Base-by-base conservation (phyloP, 805 yeast genomes). In the Myxozyma kluyveri region DNA sequence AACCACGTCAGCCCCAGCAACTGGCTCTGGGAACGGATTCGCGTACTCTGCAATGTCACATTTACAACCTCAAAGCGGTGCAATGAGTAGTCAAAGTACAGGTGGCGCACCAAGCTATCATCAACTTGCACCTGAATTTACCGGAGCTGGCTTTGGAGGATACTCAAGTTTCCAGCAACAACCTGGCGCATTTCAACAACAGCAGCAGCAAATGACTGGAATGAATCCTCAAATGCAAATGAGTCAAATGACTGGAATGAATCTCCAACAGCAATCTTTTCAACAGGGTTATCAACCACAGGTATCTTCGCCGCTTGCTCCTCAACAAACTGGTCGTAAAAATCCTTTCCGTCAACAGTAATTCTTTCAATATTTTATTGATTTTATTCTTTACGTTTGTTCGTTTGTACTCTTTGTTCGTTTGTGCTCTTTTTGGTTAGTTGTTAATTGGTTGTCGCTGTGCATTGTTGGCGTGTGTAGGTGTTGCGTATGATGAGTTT, bases 21-120 rank as follows among this genome's bases (percentile, higher is more conserved):
- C 85, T 17, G 96, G 96, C 49, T 83, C 81, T 19, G 68, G 81
- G 5, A 82, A 96, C 72, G 79, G 91, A 49, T 96, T 98, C 2
- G 95, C 95, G 42, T 97, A 91, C 65, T 91, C 86, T 67, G 91
- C 97, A 1, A 80, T 79, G 60, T 82, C 93, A 1, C 82, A 84
- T 3, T 83, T 80, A 17, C 89, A 90, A 66, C 77, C 91, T 62
- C 88, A 86, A 69, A 86, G 96, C 22, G 83, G 86, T 56, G 12
- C 33, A 14, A 14, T 29, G 9, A 29, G 33, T 14, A 29, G 33
- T 14, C 33, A 29, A 29, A 29, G 14, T 29, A 29, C 33, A 29
- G 33, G 33, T 14, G 33, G 12, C 9, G 14, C 14, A 9, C 9
- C 33, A 29, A 29, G 14, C 33, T 29, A 29, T 14, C 40, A 44